Percentiles rank a stretch among this genome's conserved stretches.
Conservation (phyloP, 768 basidiomycete genomes). For the Daedaleopsis sinensis region DNA sequence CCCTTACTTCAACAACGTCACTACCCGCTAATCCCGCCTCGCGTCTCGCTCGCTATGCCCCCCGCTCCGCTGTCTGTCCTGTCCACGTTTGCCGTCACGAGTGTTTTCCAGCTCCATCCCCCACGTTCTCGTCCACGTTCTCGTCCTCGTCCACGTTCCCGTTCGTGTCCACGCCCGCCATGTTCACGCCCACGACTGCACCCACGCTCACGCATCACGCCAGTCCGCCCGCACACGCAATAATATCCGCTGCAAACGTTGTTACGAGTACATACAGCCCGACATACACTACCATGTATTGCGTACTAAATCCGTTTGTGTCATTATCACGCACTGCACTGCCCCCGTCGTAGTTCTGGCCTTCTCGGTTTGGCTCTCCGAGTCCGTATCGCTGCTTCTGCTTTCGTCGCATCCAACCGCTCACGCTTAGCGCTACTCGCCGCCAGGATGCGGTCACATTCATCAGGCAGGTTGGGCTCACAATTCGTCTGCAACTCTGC, state of each 20-base stretch:
- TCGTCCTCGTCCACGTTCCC: not conserved
- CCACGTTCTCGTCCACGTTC: not conserved
- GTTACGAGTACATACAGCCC: not conserved
- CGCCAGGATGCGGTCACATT: no score
- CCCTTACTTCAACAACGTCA: slow-evolving; percentile 56
- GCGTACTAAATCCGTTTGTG: not conserved
- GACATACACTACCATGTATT: slow-evolving; percentile 6
- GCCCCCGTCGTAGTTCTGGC: no score
- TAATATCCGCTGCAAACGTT: not conserved
- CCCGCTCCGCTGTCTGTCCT: not conserved
- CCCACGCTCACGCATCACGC: not conserved
- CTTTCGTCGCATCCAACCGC: no score
- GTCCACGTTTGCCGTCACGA: slow-evolving; percentile 1
- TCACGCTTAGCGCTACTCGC: no score
- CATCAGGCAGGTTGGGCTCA: no score
- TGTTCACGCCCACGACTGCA: not conserved
- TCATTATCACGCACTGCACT: not conserved
- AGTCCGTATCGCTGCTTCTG: no score
- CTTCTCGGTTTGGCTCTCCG: no score
- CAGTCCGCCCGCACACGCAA: not conserved
- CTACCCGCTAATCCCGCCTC: not conserved
- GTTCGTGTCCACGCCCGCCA: not conserved
- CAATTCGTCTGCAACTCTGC: no score
- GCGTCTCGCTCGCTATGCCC: not conserved
- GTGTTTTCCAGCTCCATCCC: slow-evolving; percentile 1